Evolutionary conservation across 1,284 basidiomycete genomes (phyloP), one percentile per base, ranked within the genome.

Genomic region (Malassezia globosa): DNA sequence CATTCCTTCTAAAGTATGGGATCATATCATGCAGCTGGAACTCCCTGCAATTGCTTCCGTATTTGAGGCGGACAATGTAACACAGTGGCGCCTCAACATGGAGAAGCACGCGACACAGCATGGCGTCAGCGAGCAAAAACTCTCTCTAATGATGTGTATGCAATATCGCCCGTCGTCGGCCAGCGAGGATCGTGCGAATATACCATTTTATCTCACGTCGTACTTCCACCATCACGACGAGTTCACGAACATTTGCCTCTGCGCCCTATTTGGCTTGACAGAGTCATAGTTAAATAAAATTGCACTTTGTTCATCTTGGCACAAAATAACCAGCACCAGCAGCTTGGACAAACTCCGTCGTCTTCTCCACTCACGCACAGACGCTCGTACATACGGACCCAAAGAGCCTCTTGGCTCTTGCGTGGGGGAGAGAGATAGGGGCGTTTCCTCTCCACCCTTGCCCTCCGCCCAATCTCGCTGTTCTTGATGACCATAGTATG

Each of bases 211-310:
- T 14, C 22, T 60, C 27, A 25, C 38, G 5, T 37, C 37, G 1
- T 60, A 57, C 36, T 55, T 61, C 23, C 45, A 55, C n/a, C 45
- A 48, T 13, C 49, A 56, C 33, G 59, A 61, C 38, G 55, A 51
- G 26, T 61, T 61, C 35, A 61, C 59, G n/a, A 57, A 61, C 43
- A 52, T 58, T n/a, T 51, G 51, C 39, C 48, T 61, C 10, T 48
- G 50, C 3, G 47, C 52, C 11, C 27, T 59, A 7, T 52, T 58
- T 46, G 59, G 54, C 8, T 44, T 61, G 19, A 42, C 50, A 13
- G 24, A 7, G 8, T 13, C 24, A n/a, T 39, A 33, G 21, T 36
- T 19, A 16, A 5, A n/a, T n/a, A n/a, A n/a, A n/a, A n/a, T n/a
- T n/a, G n/a, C n/a, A n/a, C n/a, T n/a, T n/a, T n/a, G n/a, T n/a